These are phyloP conservation scores for Claviceps africana DNA, from an alignment of 2,329 filamentous ascomycete genomes.

Conservation along the genomic window DNA sequence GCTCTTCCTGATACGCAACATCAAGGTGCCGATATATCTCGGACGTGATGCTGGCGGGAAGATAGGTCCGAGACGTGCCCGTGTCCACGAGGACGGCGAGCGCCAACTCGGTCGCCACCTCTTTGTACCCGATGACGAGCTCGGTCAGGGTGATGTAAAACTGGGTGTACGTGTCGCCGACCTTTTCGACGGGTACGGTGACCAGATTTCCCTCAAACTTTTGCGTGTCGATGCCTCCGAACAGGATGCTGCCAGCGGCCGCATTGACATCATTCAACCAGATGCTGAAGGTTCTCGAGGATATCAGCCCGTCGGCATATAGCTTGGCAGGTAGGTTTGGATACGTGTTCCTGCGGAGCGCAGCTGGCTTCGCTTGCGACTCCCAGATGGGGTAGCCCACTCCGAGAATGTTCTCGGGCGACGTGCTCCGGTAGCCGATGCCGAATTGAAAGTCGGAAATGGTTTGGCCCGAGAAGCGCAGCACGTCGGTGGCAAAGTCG, in stretches of 20 bases:
- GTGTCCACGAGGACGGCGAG: conserved; percentile 57
- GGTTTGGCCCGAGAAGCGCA: conserved; percentile 42
- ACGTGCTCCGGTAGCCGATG: conserved; percentile 50
- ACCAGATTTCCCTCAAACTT: conserved; percentile 49
- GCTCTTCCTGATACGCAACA: conserved; percentile 40
- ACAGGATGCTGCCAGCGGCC: conserved; percentile 53
- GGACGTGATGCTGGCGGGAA: conserved; percentile 41
- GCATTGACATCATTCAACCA: conserved; percentile 62
- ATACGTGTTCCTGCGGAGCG: conserved; percentile 40
- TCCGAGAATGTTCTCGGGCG: conserved; percentile 62
- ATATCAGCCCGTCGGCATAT: conserved; percentile 44
- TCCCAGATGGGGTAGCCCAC: conserved; percentile 75
- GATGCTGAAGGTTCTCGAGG: conserved; percentile 56
- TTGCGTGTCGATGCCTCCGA: conserved; percentile 58
- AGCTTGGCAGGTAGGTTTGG: conserved; percentile 56
- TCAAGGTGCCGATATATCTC: conserved; percentile 44
- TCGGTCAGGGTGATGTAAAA: conserved; percentile 57
- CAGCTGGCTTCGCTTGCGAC: conserved; percentile 45
- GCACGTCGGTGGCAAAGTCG: conserved; percentile 66
- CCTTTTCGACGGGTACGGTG: conserved; percentile 51
- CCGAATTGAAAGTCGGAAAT: conserved; percentile 54
- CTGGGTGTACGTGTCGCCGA: conserved; percentile 38
- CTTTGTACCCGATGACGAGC: conserved; percentile 29
- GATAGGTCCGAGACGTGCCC: conserved; percentile 52
- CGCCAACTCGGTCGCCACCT: conserved; percentile 33